These are phyloP conservation scores for Solanum tarapatanum DNA, from an alignment of 257 asterid genomes.

Conservation along the genomic window DNA sequence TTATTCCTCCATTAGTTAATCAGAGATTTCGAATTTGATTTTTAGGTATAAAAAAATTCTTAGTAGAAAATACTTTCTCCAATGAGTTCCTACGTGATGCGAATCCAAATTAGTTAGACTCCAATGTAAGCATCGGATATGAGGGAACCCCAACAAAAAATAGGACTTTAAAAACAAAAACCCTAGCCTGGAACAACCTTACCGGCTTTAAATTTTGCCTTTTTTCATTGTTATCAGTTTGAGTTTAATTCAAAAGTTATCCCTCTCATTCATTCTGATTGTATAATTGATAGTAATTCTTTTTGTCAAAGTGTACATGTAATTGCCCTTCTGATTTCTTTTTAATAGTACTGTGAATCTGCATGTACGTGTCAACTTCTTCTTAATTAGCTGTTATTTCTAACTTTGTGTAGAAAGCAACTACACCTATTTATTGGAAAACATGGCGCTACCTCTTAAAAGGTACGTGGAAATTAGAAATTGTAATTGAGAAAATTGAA, in stretches of 20 bases:
- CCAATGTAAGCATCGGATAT: too few relatives aligned
- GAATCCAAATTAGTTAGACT: too few relatives aligned
- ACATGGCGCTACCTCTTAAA: not conserved
- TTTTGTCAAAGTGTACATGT: not conserved
- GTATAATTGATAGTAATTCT: not conserved
- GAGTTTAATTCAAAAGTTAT: not conserved
- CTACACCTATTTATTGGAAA: not conserved
- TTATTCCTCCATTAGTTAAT: not conserved
- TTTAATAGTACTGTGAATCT: not conserved
- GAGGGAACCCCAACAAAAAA: not conserved
- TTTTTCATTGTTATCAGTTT: not conserved
- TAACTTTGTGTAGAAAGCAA: not conserved
- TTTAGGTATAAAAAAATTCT: not conserved
- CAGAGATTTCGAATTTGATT: accelerated
- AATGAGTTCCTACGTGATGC: accelerated
- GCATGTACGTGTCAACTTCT: constrained; percentile 1
- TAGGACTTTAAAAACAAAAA: not conserved
- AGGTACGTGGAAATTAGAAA: not conserved
- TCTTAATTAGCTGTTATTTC: not conserved
- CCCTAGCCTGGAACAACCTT: not conserved
- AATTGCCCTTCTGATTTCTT: not conserved
- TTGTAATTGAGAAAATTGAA: not conserved
- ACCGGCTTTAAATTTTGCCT: not conserved
- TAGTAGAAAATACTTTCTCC: accelerated
- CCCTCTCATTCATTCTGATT: not conserved